Percentiles rank a stretch among this genome's conserved stretches.
Conservation (phyloP, 352 stramenopile genomes). For the Globisporangium viniferum region DNA sequence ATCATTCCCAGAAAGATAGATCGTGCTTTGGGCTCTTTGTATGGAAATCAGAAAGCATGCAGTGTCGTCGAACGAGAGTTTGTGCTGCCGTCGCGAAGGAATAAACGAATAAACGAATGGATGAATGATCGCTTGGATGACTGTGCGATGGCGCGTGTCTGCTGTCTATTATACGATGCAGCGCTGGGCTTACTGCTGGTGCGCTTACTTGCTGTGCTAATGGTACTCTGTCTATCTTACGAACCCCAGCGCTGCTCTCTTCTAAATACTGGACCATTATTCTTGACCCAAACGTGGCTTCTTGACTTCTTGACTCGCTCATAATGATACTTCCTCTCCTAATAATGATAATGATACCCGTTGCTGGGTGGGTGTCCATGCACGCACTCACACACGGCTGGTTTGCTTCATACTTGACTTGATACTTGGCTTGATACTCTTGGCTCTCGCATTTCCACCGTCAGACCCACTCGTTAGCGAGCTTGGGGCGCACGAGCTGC, state of each 20-base stretch:
- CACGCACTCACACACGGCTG: background rate
- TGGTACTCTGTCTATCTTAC: background rate
- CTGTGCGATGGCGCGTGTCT: background rate
- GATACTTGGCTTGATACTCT: background rate
- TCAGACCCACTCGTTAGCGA: slow-evolving; percentile 51
- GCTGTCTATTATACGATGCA: background rate
- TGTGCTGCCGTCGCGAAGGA: background rate
- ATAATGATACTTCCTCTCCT: background rate
- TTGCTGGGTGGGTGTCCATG: background rate
- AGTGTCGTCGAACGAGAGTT: background rate
- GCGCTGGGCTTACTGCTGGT: background rate
- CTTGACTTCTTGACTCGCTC: background rate
- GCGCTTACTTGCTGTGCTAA: background rate
- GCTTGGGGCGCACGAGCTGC: slow-evolving; percentile 32
- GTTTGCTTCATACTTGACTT: background rate
- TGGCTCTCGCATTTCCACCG: background rate
- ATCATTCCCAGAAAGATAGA: background rate
- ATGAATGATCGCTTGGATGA: background rate
- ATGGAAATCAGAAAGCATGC: background rate
- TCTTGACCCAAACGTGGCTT: background rate
- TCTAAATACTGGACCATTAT: background rate
- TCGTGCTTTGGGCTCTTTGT: background rate
- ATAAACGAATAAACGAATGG: background rate
- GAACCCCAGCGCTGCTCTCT: background rate
- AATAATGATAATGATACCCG: slow-evolving; percentile 6